These are phyloP conservation scores for Staphylotrichum longicolle DNA, from an alignment of 495 filamentous ascomycete species.

Conservation along the genomic window DNA sequence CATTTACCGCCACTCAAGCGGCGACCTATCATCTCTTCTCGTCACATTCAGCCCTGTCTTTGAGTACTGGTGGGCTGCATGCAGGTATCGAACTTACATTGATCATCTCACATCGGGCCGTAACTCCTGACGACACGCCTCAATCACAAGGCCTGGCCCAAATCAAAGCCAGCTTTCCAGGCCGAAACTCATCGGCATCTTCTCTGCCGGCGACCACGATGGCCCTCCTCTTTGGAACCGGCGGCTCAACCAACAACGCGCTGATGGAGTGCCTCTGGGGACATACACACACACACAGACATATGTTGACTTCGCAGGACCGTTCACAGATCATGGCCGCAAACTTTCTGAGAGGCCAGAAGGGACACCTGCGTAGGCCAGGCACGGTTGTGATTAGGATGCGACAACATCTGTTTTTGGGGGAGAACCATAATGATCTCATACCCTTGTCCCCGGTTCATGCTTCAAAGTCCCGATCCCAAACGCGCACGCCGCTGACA, in stretches of 20 bases:
- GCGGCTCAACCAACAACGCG: background rate
- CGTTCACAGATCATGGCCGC: too few relatives aligned
- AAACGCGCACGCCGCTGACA: too few relatives aligned
- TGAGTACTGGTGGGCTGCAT: background rate
- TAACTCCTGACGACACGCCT: background rate
- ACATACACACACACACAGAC: too few relatives aligned
- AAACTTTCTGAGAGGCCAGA: too few relatives aligned
- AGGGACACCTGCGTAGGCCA: too few relatives aligned
- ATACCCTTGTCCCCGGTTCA: too few relatives aligned
- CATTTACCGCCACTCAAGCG: background rate
- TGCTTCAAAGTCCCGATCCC: too few relatives aligned
- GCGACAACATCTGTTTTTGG: too few relatives aligned
- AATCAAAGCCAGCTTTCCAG: background rate
- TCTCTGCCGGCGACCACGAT: background rate
- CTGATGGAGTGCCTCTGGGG: background rate
- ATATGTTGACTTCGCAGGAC: too few relatives aligned
- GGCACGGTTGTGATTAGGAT: too few relatives aligned
- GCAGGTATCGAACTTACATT: background rate
- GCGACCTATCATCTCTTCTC: background rate
- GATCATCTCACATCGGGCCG: conserved; percentile 6
- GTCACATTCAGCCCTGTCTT: background rate
- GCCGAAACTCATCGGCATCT: background rate
- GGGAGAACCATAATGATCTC: too few relatives aligned
- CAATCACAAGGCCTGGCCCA: background rate
- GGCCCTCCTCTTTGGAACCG: background rate